These are phyloP conservation scores for Cystofilobasidium capitatum DNA, from an alignment of 768 basidiomycete genomes.

Conservation along the genomic window DNA sequence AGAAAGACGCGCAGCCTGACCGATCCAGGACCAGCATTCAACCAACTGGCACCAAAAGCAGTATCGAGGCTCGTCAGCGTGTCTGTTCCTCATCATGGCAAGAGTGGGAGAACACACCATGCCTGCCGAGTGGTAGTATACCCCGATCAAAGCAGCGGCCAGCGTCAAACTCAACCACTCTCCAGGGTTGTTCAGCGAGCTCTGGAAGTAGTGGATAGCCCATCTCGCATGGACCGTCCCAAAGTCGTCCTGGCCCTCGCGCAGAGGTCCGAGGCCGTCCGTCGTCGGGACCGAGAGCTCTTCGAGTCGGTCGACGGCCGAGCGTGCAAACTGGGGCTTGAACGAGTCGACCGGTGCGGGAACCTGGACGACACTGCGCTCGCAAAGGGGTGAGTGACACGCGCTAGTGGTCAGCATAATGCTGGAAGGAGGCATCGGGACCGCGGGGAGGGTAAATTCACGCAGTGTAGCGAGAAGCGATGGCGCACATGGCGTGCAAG, in stretches of 20 bases:
- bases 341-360: background rate
- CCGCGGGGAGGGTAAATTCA: background rate
- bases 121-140: background rate
- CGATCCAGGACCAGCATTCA: conserved; percentile 13
- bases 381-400: background rate
- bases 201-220: conserved; percentile 4
- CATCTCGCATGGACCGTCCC: conserved; percentile 3
- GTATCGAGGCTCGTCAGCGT: too few species aligned
- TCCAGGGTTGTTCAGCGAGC: background rate
- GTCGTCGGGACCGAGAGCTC: background rate
- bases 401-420: background rate
- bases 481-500: conserved; percentile 17
- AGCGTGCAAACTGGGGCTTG: background rate
- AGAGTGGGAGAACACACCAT: too few species aligned
- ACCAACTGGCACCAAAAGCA: too few species aligned
- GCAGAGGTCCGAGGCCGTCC: background rate
- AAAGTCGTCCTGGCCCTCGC: conserved; percentile 7
- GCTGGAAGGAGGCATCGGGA: too few species aligned
- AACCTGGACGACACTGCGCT: background rate
- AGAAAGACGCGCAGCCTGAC: conserved; percentile 10
- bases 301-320: background rate
- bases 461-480: conserved; percentile 7
- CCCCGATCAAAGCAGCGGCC: background rate
- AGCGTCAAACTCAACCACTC: background rate
- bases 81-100: too few species aligned